Evolutionary conservation across 129 eudicot species (phyloP), one percentile per base, ranked within the genome.

Genomic region (Arctium lappa): DNA sequence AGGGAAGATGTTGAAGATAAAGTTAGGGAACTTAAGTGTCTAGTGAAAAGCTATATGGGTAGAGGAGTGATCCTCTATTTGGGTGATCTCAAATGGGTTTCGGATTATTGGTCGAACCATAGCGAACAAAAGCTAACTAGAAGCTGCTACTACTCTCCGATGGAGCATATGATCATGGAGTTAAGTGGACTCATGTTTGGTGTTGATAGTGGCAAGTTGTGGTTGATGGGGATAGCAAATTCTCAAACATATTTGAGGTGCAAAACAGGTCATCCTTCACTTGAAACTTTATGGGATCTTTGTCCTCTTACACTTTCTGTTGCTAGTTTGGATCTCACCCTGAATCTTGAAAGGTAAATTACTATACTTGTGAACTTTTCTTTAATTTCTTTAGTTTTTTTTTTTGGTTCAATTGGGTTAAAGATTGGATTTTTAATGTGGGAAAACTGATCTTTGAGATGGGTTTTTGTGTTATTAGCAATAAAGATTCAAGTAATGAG

Each of bases 11-110:
- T 90, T 77, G 94, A 94, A 79, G 77, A 76, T 62, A 91, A 90
- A 80, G 82, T 90, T 79, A 87, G 85, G 76, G 98, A 94, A 82
- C 91, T 94, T 10, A 94, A 92, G 84, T 86, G 92, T 71, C 89
- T 90, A 4, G 90, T 94, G 56, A 94, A 86, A 79, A 87, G 92
- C 80, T 88, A 85, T 82, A 76, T 89, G 30, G 86, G 86, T 70
- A 90, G 90, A 89, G 97, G 98, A 74, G 91, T 91, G 5, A 93
- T 94, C 71, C 83, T 94, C 85, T 91, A 94, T 75, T 81, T 94
- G 68, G 98, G 98, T 62, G 97, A 94, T 86, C 93, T 94, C 27
- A 84, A 86, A 79, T 94, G 98, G 98, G 93, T 94, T 48, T 89
- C 98, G 12, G 94, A 90, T 77, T 94, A 88, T 76, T 94, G 98